Evolutionary conservation across 257 asterid genomes (phyloP).

Genomic region (Petunia secreta): DNA sequence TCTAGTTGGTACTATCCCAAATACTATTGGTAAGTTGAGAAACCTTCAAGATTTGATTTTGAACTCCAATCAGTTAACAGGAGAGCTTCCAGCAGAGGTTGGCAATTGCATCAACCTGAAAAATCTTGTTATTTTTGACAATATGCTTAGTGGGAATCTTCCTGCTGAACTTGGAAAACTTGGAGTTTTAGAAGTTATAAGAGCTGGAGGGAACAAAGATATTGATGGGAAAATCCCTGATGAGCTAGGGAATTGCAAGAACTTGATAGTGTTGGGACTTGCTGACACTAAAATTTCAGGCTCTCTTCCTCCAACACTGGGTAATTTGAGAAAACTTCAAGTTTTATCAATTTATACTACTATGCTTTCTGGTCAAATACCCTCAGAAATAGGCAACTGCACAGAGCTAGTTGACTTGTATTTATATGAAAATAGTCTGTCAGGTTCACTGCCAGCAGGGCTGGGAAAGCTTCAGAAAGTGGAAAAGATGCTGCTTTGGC

Average conservation of each 20-base stretch:
- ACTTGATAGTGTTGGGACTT: slow-evolving; percentile 57
- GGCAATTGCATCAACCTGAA: slow-evolving; percentile 50
- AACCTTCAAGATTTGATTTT: slow-evolving; percentile 56
- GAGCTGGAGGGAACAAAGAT: slow-evolving; percentile 78
- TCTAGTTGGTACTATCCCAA: slow-evolving; percentile 58
- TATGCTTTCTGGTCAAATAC: slow-evolving; percentile 72
- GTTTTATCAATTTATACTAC: slow-evolving; percentile 67
- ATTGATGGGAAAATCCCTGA: slow-evolving; percentile 62
- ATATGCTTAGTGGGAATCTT: slow-evolving; percentile 58
- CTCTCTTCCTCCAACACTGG: slow-evolving; percentile 57
- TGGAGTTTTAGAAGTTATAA: slow-evolving; percentile 42
- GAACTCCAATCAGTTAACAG: slow-evolving; percentile 59
- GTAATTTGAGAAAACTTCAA: slow-evolving; percentile 54
- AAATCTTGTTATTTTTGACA: slow-evolving; percentile 56
- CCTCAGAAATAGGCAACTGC: slow-evolving; percentile 65
- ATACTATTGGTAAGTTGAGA: slow-evolving; percentile 49
- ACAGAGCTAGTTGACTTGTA: slow-evolving; percentile 65
- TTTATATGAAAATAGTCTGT: slow-evolving; percentile 60
- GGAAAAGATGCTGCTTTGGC: slow-evolving; percentile 69
- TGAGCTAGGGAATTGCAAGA: slow-evolving; percentile 58
- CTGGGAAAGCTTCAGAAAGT: slow-evolving; percentile 69
- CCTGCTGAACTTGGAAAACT: slow-evolving; percentile 60
- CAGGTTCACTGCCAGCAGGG: slow-evolving; percentile 64
- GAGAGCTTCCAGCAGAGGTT: slow-evolving; percentile 57
- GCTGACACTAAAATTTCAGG: slow-evolving; percentile 79